Evolutionary conservation across 176 grass and related monocot species (phyloP).

Genomic region (Thinopyrum elongatum): DNA sequence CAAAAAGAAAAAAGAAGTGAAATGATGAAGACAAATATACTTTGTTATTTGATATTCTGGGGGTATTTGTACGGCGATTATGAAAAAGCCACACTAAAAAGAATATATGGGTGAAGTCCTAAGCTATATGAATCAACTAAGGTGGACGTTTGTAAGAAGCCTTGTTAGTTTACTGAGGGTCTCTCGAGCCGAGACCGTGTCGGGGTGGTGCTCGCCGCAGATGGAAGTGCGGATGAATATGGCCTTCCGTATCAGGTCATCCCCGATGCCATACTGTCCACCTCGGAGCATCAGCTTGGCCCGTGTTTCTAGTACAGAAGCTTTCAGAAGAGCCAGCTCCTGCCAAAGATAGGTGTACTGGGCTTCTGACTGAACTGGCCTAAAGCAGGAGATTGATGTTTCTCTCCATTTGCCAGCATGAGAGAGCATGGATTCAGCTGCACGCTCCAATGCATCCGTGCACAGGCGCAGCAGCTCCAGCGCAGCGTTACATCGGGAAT

Average conservation of each 20-base stretch:
- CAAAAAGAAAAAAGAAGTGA: background rate
- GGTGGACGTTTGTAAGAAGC: conserved; percentile 92
- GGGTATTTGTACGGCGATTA: conserved; percentile 43
- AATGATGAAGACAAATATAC: conserved; percentile 35
- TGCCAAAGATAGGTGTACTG: conserved; percentile 79
- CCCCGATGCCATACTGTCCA: conserved; percentile 80
- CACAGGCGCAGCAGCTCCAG: conserved; percentile 72
- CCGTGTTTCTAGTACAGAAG: conserved; percentile 85
- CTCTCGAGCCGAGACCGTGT: conserved; percentile 86
- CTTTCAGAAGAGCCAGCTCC: conserved; percentile 87
- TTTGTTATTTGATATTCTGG: conserved; percentile 56
- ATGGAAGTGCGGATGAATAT: conserved; percentile 95
- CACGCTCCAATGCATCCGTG: conserved; percentile 71
- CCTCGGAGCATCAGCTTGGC: conserved; percentile 91
- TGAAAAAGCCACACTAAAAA: conserved; percentile 48
- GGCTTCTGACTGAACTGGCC: conserved; percentile 51
- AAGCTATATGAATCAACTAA: conserved; percentile 85
- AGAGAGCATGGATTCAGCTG: conserved; percentile 78
- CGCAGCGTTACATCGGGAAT: conserved; percentile 74
- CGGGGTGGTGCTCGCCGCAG: conserved; percentile 89
- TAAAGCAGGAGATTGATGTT: conserved; percentile 57
- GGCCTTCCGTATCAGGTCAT: conserved; percentile 90
- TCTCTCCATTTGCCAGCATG: conserved; percentile 74
- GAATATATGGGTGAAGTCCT: conserved; percentile 58
- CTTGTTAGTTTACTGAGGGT: conserved; percentile 96